Base-by-base conservation (phyloP, 139 green algal genomes). In the Dunaliella primolecta region DNA sequence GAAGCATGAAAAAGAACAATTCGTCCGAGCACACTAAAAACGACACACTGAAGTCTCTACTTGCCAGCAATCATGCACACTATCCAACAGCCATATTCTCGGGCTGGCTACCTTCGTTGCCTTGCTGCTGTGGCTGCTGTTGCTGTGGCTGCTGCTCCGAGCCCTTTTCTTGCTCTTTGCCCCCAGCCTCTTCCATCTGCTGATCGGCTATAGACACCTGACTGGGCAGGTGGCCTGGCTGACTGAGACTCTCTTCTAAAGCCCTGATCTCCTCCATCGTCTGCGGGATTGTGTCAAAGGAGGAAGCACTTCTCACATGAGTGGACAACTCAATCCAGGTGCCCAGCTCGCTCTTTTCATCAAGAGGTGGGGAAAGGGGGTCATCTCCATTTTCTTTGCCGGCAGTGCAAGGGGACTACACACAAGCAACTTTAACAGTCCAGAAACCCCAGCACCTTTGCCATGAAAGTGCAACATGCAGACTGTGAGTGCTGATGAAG, bases 251-350 rank as follows among this genome's bases (percentile, higher is more conserved):
- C 34, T 92, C 87, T 89, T 99, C 96, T 36, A 98, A 87, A 71
- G 87, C 71, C 75, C 86, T 37, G 33, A 98, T 95, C 86, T 99
- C 96, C 83, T 98, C 95, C 83, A 99, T 88, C 3, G 96, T 98
- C 57, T 92, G 86, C n/a, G 24, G 23, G 56, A 20, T 29, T 20
- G 20, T 29, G 56, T n/a, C n/a, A n/a, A n/a, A n/a, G n/a, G n/a
- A n/a, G n/a, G n/a, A n/a, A n/a, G n/a, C n/a, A n/a, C n/a, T n/a
- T n/a, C n/a, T n/a, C n/a, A n/a, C n/a, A n/a, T n/a, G n/a, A n/a
- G n/a, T n/a, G n/a, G n/a, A n/a, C n/a, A n/a, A n/a, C n/a, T n/a
- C n/a, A n/a, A n/a, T n/a, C n/a, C 56, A 72, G 56, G 56, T 20
- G 56, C 56, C 20, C 56, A 72, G 56, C 20, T 20, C 20, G 56